Evolutionary conservation across 371 early-diverging fungal species (phyloP), one percentile per base, ranked within the genome.

Genomic region (Saksenaea oblongispora): DNA sequence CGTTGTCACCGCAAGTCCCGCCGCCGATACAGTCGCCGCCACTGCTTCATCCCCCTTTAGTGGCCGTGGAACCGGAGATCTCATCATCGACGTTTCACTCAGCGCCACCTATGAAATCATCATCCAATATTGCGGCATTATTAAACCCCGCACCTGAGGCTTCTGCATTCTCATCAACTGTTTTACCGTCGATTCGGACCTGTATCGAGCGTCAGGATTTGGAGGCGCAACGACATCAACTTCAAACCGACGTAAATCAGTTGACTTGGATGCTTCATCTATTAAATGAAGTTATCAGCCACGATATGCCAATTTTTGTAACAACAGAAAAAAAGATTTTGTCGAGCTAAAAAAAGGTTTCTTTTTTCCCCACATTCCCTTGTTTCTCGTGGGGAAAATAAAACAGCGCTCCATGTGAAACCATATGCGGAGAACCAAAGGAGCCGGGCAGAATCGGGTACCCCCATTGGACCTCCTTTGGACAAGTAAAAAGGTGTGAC

Each of bases 341-440:
- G 39, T 39, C 39, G 11, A n/a, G 11, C 39, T 39, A 11, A 39
- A 39, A 39, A 39, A 5, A 11, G 15, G 11, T 3, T 11, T 39
- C 11, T 39, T n/a, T 39, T 47, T 47, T 47, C 51, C 51, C 51
- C 51, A 47, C 51, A 47, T 47, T 47, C 51, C 51, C 51, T 47
- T 47, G 51, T 47, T 47, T 47, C 51, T 47, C 51, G 51, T 47
- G 51, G 51, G 51, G 51, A 47, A 47, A 47, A 47, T 22, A 47
- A 47, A 47, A 39, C 22, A 47, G 22, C 51, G 51, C 51, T 47
- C 51, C 51, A 47, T 47, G 51, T 47, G 51, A 47, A 47, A 47
- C 51, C 51, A 47, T 47, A 47, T 47, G 51, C 51, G 51, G 51
- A 47, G 51, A 47, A 47, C 24, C 51, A 47, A 47, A 47, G 51